These are phyloP conservation scores for Kwoniella bestiolae DNA, from an alignment of 768 basidiomycete species.

Conservation along the genomic window DNA sequence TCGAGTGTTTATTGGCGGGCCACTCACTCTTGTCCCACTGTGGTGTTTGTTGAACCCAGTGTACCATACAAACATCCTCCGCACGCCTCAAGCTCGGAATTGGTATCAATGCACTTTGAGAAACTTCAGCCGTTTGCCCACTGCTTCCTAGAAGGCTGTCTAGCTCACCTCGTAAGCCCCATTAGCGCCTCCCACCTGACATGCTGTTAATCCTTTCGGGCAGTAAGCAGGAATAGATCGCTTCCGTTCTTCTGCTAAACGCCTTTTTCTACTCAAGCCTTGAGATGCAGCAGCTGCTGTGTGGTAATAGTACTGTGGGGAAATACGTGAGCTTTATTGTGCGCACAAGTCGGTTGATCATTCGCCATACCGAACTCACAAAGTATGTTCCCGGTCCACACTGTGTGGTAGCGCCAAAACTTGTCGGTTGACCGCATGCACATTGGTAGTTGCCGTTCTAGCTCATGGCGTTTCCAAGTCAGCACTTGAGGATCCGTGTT, in stretches of 20 bases:
- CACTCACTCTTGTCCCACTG: background rate
- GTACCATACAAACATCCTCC: conserved; percentile 11
- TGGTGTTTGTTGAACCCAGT: background rate
- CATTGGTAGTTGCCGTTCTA: conserved; percentile 10
- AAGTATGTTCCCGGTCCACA: conserved; percentile 12
- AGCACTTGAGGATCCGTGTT: too few species aligned
- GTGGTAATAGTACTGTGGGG: conserved; percentile 9
- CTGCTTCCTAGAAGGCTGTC: too few species aligned
- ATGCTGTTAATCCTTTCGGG: conserved; percentile 4
- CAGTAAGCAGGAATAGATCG: background rate
- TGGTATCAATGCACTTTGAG: conserved; percentile 8
- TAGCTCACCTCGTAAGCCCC: conserved; percentile 10
- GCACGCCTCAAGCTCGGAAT: conserved; percentile 1
- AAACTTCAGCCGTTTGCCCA: background rate
- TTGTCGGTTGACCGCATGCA: conserved; percentile 2
- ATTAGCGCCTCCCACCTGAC: background rate
- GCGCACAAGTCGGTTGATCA: background rate
- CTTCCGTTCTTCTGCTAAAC: conserved; percentile 1
- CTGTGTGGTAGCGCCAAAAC: background rate
- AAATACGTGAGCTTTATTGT: too few species aligned
- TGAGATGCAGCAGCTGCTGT: conserved; percentile 10
- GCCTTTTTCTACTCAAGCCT: conserved; percentile 10
- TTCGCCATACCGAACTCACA: background rate
- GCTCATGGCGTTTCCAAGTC: background rate
- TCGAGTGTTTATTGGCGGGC: background rate